A percentile compares a stretch with the other conserved stretches of the same genome.
Conservation (phyloP, 2,329 filamentous ascomycete species). For the Trichophyton mentagrophytes region DNA sequence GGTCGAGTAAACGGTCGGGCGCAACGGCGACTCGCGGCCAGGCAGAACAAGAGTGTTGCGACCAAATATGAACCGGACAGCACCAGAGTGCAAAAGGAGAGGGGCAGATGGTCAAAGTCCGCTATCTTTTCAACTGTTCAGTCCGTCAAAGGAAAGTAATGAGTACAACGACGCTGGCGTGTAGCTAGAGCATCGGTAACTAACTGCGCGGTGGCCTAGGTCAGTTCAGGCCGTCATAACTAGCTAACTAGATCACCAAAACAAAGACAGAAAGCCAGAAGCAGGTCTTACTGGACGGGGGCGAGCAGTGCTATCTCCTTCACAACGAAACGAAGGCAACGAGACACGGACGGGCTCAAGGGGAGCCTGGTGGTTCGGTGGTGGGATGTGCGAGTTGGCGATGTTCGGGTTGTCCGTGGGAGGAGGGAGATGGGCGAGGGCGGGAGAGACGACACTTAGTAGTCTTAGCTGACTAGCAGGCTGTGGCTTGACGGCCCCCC, state of each 20-base stretch:
- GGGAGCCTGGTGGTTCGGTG: background rate
- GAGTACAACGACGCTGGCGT: background rate
- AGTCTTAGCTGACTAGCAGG: background rate
- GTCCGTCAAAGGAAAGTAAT: background rate
- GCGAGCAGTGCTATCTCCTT: background rate
- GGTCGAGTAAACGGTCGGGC: background rate
- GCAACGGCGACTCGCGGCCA: background rate
- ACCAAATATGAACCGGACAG: background rate
- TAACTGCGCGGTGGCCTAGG: background rate
- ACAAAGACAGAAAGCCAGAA: background rate
- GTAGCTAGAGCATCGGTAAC: background rate
- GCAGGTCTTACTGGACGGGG: background rate
- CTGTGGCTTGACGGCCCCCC: background rate
- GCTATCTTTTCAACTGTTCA: background rate
- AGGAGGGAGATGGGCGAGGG: background rate
- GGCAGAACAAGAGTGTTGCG: background rate
- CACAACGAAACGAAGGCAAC: background rate
- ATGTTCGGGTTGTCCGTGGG: background rate
- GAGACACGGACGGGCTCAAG: background rate
- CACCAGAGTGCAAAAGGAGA: background rate
- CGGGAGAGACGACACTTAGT: background rate
- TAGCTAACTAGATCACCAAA: background rate
- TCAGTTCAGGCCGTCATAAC: background rate
- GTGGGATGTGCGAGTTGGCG: background rate
- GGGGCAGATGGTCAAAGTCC: too few relatives aligned